Conservation (phyloP, 805 yeast species). For the Alloascoidea africana region DNA sequence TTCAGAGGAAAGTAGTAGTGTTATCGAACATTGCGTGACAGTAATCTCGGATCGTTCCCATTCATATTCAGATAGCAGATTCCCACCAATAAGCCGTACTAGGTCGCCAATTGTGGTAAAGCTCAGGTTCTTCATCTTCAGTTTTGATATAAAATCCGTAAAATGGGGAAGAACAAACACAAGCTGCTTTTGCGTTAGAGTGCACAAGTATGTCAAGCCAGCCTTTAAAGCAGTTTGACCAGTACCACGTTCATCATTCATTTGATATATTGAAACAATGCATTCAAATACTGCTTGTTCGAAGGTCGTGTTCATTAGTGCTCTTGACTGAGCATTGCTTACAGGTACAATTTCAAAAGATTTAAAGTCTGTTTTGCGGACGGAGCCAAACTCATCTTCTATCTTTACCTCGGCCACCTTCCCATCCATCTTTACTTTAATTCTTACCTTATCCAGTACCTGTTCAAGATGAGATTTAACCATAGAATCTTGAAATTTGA, state of each 20-base stretch:
- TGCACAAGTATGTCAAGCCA: no score
- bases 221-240: no score
- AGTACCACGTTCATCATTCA: no score
- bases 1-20: neutral
- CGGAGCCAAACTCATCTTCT: constrained; percentile 1
- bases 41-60: neutral
- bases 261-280: neutral
- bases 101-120: neutral
- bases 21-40: neutral
- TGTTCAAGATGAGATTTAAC: no score
- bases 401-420: no score
- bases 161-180: neutral
- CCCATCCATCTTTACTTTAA: no score
- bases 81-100: neutral
- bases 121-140: neutral
- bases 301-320: neutral
- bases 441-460: no score
- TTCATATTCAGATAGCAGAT: neutral
- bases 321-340: neutral
- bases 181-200: neutral
- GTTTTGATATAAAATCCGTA: neutral
- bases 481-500: no score
- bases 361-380: neutral
- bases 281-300: neutral
- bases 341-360: neutral